Conservation (phyloP, 768 basidiomycete species). For the Daedalea quercina region DNA sequence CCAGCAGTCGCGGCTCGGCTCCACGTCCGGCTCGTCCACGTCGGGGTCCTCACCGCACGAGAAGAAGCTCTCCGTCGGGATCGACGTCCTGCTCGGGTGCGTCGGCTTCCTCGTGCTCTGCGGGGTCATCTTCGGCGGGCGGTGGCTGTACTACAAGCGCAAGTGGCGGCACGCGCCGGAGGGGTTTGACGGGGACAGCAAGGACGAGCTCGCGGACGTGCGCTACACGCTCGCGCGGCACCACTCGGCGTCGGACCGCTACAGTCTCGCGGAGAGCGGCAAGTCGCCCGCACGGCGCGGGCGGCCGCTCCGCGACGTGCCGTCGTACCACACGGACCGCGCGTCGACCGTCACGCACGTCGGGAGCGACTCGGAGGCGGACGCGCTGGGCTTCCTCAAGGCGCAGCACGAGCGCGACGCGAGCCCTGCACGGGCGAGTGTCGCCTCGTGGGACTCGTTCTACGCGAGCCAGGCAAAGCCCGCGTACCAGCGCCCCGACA, state of each 20-base stretch:
- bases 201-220: conserved; percentile 17
- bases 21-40: conserved; percentile 1
- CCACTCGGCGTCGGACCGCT: conserved; percentile 11
- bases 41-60: conserved; percentile 15
- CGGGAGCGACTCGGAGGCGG: conserved; percentile 2
- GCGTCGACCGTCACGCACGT: conserved; percentile 12
- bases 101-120: conserved; percentile 53
- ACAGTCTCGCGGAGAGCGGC: conserved; percentile 29
- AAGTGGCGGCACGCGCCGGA: conserved; percentile 12
- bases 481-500: neutral
- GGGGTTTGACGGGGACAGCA: conserved; percentile 11
- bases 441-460: conserved; percentile 3
- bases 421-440: neutral
- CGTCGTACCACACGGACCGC: conserved; percentile 23
- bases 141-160: conserved; percentile 44
- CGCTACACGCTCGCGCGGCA: conserved; percentile 31
- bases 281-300: conserved; percentile 31
- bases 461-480: neutral
- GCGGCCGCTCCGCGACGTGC: conserved; percentile 21
- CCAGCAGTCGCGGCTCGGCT: conserved; percentile 43
- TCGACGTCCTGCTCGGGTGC: conserved; percentile 57
- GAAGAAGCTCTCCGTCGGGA: conserved; percentile 46
- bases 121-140: conserved; percentile 41
- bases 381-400: conserved; percentile 3
- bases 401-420: neutral